phyloP scores from a whole-genome alignment of 345 rosid genomes.

The Rhodomyrtus tomentosa region DNA sequence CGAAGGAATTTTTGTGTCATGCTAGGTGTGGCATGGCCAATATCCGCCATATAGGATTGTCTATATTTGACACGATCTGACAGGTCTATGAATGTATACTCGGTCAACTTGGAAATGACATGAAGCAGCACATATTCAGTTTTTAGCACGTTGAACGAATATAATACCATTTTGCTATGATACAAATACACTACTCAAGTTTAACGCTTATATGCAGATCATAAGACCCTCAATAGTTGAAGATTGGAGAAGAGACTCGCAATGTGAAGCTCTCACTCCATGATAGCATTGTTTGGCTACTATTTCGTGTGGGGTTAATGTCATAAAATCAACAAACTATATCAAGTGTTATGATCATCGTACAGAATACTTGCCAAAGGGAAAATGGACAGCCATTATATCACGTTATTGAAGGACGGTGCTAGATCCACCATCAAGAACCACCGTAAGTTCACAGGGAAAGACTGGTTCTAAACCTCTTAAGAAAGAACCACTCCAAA shows the following conservation, averaged over 20 bases:
- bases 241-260: background rate
- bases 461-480: background rate
- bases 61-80: background rate
- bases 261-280: background rate
- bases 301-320: background rate
- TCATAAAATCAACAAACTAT: background rate
- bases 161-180: background rate
- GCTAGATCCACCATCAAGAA: background rate
- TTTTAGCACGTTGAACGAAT: background rate
- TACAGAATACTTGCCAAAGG: background rate
- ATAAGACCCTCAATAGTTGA: background rate
- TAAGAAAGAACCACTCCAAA: background rate
- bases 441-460: background rate
- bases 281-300: background rate
- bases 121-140: background rate
- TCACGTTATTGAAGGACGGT: background rate
- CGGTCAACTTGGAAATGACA: background rate
- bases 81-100: too few relatives aligned
- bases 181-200: background rate
- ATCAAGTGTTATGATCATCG: background rate
- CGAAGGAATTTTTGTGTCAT: background rate
- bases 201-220: background rate
- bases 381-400: background rate
- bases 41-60: background rate
- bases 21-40: background rate